Conservation (phyloP, 805 yeast species). For the Candida glaebosa region DNA sequence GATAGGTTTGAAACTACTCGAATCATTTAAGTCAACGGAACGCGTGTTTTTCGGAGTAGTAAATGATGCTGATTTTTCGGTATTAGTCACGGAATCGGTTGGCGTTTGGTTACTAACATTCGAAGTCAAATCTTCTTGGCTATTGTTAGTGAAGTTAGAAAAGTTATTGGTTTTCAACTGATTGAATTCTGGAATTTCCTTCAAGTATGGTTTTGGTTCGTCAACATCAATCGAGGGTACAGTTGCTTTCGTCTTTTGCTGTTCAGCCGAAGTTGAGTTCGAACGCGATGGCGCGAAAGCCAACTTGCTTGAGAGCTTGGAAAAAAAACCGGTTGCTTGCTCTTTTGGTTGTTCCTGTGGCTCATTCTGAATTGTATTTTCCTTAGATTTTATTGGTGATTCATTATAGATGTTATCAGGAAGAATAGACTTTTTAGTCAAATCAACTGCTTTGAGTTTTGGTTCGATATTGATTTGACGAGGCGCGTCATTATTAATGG, state of each 20-base stretch:
- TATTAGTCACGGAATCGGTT: background rate
- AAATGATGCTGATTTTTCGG: background rate
- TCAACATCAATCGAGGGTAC: background rate
- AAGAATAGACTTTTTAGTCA: background rate
- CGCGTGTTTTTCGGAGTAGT: background rate
- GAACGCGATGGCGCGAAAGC: slow-evolving; percentile 1
- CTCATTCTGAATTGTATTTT: background rate
- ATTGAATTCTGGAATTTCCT: background rate
- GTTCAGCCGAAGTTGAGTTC: background rate
- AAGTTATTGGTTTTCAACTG: background rate
- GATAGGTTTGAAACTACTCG: background rate
- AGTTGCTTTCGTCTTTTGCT: background rate
- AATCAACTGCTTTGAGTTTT: background rate
- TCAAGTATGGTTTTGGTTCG: background rate
- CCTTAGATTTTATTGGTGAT: slow-evolving; percentile 2
- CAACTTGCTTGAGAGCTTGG: slow-evolving; percentile 1
- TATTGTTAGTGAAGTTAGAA: background rate
- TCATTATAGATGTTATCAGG: slow-evolving; percentile 2
- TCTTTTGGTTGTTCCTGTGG: slow-evolving; percentile 4
- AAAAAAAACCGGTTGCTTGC: slow-evolving; percentile 4
- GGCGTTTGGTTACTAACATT: background rate
- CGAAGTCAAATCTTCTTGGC: background rate
- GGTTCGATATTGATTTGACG: background rate
- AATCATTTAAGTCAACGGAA: background rate
- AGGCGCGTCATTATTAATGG: background rate